These are phyloP conservation scores for Fusarium verticillioides DNA, from an alignment of 2,329 filamentous ascomycete genomes.

Conservation along the genomic window DNA sequence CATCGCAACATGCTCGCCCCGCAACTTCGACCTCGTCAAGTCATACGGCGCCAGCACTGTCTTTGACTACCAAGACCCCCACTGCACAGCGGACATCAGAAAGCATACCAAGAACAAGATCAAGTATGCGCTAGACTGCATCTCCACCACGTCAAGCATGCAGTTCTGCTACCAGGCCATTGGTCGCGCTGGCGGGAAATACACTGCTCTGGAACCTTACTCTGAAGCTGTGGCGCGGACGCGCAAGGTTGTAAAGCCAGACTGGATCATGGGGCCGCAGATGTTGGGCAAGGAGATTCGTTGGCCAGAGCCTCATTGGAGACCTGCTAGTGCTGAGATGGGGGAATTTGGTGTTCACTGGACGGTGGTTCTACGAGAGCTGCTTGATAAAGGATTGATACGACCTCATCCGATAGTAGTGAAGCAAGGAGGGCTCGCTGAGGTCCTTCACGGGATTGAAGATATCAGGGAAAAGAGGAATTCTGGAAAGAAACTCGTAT, in stretches of 20 bases:
- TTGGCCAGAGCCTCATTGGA: neutral
- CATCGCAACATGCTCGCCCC: constrained; percentile 8
- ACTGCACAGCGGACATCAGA: rapidly evolving
- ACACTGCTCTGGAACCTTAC: neutral
- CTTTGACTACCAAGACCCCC: constrained; percentile 10
- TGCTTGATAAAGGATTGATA: too few species aligned
- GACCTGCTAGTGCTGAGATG: neutral
- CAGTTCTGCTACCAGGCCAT: neutral
- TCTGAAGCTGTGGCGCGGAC: neutral
- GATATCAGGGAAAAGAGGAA: neutral
- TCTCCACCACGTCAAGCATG: neutral
- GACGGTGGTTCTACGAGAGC: neutral
- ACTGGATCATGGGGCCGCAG: neutral
- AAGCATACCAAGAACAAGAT: neutral
- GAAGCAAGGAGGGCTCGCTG: rapidly evolving
- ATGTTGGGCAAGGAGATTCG: neutral
- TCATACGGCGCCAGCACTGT: constrained; percentile 7
- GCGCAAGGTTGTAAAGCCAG: neutral
- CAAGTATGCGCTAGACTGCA: neutral
- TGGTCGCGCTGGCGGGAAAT: neutral
- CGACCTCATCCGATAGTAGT: rapidly evolving
- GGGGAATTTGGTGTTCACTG: neutral
- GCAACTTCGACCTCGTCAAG: constrained; percentile 22
- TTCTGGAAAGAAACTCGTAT: neutral
- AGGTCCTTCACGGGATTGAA: neutral